These are phyloP conservation scores for Gracilariopsis chorda DNA, from an alignment of 23 red algal species.

Conservation along the genomic window DNA sequence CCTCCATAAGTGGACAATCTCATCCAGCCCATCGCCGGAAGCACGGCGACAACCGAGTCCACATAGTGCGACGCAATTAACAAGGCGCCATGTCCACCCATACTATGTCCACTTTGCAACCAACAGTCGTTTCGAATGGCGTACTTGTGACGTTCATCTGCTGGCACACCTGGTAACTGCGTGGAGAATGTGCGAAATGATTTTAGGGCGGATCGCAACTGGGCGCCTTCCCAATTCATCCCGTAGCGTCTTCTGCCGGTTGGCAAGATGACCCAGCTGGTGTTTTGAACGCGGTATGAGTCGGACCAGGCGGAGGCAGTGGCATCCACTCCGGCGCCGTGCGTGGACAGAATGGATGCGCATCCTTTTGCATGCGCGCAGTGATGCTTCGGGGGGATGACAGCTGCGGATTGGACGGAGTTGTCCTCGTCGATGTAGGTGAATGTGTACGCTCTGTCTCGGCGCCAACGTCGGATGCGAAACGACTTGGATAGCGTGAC, in stretches of 20 bases:
- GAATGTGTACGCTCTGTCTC: slow-evolving; percentile 3
- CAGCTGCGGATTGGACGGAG: slow-evolving; percentile 35
- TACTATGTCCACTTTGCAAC: slow-evolving; percentile 64
- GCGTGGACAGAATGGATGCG: slow-evolving; percentile 45
- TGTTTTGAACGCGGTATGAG: slow-evolving; percentile 38
- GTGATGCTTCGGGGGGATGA: slow-evolving; percentile 24
- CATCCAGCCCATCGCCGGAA: slow-evolving; percentile 63
- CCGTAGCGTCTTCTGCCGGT: slow-evolving; percentile 41
- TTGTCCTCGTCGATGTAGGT: slow-evolving; percentile 46
- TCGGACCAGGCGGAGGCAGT: slow-evolving; percentile 45
- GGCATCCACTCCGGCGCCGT: slow-evolving; percentile 59
- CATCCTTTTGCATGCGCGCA: slow-evolving; percentile 33
- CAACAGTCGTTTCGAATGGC: background rate
- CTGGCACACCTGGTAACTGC: slow-evolving; percentile 38
- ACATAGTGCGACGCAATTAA: slow-evolving; percentile 38
- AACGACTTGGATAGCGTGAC: background rate
- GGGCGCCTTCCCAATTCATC: slow-evolving; percentile 61
- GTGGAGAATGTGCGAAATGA: background rate
- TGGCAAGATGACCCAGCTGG: slow-evolving; percentile 54
- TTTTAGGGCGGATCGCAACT: slow-evolving; percentile 17
- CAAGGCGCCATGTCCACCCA: slow-evolving; percentile 61
- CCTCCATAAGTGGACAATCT: background rate
- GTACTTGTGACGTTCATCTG: background rate
- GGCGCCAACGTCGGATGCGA: slow-evolving; percentile 4
- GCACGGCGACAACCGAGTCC: slow-evolving; percentile 35